These are phyloP conservation scores for Pinus albicaulis DNA, from an alignment of 75 land plant species.

Conservation along the genomic window DNA sequence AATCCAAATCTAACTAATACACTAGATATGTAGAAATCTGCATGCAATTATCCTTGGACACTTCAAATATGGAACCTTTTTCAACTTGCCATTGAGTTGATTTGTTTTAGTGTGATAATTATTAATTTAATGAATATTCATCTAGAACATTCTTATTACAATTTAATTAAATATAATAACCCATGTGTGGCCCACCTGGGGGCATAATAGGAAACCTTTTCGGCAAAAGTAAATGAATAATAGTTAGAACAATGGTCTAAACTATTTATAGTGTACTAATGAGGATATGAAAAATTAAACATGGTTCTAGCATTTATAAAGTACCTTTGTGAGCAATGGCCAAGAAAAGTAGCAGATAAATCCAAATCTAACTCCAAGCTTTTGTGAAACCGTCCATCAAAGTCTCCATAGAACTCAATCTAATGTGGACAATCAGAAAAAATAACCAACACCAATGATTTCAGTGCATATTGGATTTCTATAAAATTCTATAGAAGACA, in stretches of 20 bases:
- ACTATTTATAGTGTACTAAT: background rate
- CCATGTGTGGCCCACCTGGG: too few species aligned
- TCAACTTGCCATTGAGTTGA: background rate
- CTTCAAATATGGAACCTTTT: background rate
- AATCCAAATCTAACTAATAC: slow-evolving; percentile 51
- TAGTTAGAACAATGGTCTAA: background rate
- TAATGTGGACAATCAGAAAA: slow-evolving; percentile 15
- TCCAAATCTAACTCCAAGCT: slow-evolving; percentile 69
- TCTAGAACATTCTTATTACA: too few species aligned
- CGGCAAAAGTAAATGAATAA: background rate
- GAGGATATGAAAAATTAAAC: background rate
- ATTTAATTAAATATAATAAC: too few species aligned
- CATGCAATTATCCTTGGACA: background rate
- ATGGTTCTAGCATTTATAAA: background rate
- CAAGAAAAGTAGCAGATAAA: slow-evolving; percentile 88
- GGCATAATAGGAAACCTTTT: background rate
- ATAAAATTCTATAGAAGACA: background rate
- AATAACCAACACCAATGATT: background rate
- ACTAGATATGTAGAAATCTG: too few species aligned
- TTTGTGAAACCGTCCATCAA: slow-evolving; percentile 93
- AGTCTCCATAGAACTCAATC: slow-evolving; percentile 98
- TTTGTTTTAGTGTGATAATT: background rate
- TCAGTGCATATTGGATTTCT: background rate
- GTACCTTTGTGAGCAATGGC: slow-evolving; percentile 88
- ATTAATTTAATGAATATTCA: too few species aligned